These are phyloP conservation scores for Teunomyces tritomae DNA, from an alignment of 805 yeast genomes.

Conservation along the genomic window DNA sequence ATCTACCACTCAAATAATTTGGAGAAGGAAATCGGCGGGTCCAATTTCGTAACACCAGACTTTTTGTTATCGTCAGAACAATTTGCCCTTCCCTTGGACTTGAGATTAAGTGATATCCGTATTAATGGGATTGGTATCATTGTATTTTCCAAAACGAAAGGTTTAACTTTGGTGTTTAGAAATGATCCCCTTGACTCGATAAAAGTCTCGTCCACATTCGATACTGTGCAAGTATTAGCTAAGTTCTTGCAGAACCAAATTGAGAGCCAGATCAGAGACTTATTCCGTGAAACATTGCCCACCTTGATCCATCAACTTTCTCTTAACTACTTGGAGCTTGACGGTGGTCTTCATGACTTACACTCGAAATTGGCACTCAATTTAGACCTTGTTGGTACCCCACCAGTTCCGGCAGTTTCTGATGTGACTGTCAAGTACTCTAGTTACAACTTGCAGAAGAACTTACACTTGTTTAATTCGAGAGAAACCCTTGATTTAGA, in stretches of 20 bases:
- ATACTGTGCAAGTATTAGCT: slow-evolving; percentile 80
- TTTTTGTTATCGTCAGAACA: slow-evolving; percentile 65
- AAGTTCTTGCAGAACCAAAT: slow-evolving; percentile 77
- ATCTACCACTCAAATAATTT: slow-evolving; percentile 52
- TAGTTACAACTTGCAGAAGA: slow-evolving; percentile 45
- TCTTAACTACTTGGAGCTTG: slow-evolving; percentile 45
- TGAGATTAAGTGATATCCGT: slow-evolving; percentile 68
- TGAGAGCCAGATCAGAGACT: slow-evolving; percentile 72
- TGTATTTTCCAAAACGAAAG: slow-evolving; percentile 78
- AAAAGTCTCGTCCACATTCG: slow-evolving; percentile 83
- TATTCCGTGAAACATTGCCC: slow-evolving; percentile 83
- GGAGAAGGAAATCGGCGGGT: slow-evolving; percentile 33
- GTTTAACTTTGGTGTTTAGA: slow-evolving; percentile 80
- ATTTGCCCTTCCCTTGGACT: slow-evolving; percentile 74
- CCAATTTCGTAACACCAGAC: slow-evolving; percentile 58
- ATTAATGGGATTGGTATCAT: slow-evolving; percentile 80
- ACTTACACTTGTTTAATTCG: slow-evolving; percentile 53
- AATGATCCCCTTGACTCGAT: slow-evolving; percentile 86
- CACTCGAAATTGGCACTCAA: slow-evolving; percentile 8
- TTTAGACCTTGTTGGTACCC: slow-evolving; percentile 1
- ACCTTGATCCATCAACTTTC: slow-evolving; percentile 74
- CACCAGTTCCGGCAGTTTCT: background rate
- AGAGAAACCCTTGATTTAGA: slow-evolving; percentile 78
- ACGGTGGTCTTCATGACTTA: slow-evolving; percentile 19
- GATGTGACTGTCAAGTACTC: slow-evolving; percentile 43